phyloP scores from a whole-genome alignment of 345 rosid species.

The Pistacia atlantica region DNA sequence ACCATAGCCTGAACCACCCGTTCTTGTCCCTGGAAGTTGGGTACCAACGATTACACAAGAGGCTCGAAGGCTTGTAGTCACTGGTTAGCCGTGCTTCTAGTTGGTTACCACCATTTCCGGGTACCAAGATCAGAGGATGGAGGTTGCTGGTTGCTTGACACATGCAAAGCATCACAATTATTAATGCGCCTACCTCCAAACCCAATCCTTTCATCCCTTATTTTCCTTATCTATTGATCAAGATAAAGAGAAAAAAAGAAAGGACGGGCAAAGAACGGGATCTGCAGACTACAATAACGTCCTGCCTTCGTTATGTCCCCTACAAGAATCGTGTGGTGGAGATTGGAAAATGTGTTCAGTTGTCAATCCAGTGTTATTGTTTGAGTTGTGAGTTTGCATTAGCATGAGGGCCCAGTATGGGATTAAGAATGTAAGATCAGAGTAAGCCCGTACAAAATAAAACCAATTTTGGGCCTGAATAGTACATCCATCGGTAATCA shows the following conservation, averaged over 20 bases:
- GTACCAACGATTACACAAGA: conserved; percentile 57
- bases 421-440: too few species aligned
- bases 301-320: background rate
- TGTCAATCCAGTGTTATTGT: background rate
- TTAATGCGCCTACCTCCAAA: conserved; percentile 14
- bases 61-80: conserved; percentile 55
- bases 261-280: background rate
- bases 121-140: conserved; percentile 72
- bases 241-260: background rate
- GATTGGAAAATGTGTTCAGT: background rate
- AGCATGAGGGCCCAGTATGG: too few species aligned
- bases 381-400: too few species aligned
- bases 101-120: conserved; percentile 91
- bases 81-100: conserved; percentile 67
- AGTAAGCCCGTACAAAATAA: too few species aligned
- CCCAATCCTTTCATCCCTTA: conserved; percentile 21
- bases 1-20: conserved; percentile 94
- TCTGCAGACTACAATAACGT: too few species aligned
- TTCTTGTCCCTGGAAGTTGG: conserved; percentile 47
- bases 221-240: background rate
- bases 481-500: background rate
- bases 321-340: conserved; percentile 1
- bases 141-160: conserved; percentile 44
- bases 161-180: conserved; percentile 38
- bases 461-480: background rate